phyloP scores from a whole-genome alignment of 2,329 filamentous ascomycete genomes.

The Colletotrichum aenigma region DNA sequence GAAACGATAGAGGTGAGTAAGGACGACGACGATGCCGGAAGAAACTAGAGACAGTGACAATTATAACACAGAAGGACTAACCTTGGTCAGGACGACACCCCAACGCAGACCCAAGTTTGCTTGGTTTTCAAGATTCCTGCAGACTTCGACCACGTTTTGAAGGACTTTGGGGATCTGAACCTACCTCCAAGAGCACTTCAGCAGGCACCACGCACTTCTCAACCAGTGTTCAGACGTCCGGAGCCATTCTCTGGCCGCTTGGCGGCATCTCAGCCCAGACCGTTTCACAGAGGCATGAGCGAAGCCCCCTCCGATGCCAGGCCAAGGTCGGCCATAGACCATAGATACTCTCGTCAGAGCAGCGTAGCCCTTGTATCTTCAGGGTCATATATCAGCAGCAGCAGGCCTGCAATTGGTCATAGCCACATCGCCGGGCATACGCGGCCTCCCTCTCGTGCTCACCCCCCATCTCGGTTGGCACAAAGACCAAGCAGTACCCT shows the following conservation, averaged over 20 bases:
- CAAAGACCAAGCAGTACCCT: not conserved
- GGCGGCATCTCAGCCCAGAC: not conserved
- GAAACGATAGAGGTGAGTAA: not conserved
- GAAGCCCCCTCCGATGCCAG: not conserved
- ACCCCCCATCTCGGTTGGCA: not conserved
- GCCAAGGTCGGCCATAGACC: not conserved
- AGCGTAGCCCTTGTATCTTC: not conserved
- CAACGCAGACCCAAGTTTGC: not conserved
- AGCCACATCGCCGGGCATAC: not conserved
- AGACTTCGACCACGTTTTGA: not conserved
- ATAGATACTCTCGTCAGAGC: not conserved
- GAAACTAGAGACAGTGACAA: fast-evolving
- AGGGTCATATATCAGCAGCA: not conserved
- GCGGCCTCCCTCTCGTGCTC: not conserved
- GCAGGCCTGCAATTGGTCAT: not conserved
- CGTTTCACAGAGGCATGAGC: not conserved
- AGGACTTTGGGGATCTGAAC: not conserved
- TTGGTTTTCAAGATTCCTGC: not conserved
- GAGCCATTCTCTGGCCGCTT: not conserved
- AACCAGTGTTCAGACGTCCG: not conserved
- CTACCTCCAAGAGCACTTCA: not conserved
- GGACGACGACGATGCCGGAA: not conserved
- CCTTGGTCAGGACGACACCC: not conserved
- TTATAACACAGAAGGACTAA: not conserved
- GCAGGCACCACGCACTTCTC: not conserved